Evolutionary conservation across 306 rosid species (phyloP), one percentile per base, ranked within the genome.

Genomic region (Vigna trinervia): DNA sequence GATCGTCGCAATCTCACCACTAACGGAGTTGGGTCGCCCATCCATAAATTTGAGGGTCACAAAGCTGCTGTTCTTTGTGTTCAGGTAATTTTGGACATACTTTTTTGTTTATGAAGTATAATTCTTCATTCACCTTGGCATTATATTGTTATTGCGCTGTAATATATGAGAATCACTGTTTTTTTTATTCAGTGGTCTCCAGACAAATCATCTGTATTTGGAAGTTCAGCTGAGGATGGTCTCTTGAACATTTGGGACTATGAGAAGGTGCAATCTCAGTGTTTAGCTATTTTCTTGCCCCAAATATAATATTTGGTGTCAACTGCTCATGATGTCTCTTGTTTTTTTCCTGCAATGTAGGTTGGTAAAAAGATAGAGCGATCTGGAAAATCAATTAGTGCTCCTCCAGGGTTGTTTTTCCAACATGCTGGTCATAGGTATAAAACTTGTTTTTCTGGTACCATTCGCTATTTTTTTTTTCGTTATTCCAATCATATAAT

Each of bases 371-470:
- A 88, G 86, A 84, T 71, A 32, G 97, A 96, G 87, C 94, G 87
- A 78, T 74, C 89, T 46, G 81, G 92, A 76, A 94, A 81, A 82
- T 74, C 87, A 52, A 75, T 88, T 57, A 84, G 58, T 81, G 73
- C 94, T 81, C 90, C 96, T 69, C 84, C 94, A 5, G 99, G 97
- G 73, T 82, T 96, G 91, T 90, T 96, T 83, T 96, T 96, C 82
- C 99, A 96, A 80, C 99, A 96, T 84, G 99, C 98, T 68, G 99
- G 99, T 76, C 99, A 96, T 90, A 96, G 99, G 99, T 95, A 75
- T 74, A 76, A 23, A 30, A 38, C 59, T 75, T 20, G 7, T 70
- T 66, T 78, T 71, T 83, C 22, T 67, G 56, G 47, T 59, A 2
- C 15, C 3, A 6, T 48, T 58, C 3, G 19, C 43, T 73, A 50